Percentiles rank a stretch among this genome's conserved stretches.
phyloP scores from a whole-genome alignment of 2,329 filamentous ascomycete species.

The Clarireedia paspali region DNA sequence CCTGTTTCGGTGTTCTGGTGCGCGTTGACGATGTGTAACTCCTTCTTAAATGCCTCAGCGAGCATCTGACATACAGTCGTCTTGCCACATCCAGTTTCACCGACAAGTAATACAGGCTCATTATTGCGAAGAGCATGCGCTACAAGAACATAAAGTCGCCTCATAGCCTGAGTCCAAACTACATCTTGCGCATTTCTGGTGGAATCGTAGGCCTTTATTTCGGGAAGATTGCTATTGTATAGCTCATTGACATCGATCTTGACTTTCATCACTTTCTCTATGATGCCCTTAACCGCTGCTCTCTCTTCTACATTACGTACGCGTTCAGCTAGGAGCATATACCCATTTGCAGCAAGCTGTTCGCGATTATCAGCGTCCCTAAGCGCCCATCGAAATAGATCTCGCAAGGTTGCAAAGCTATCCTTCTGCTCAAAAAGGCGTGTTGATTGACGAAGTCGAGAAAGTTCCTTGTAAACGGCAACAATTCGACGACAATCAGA shows the following conservation, averaged over 20 bases:
- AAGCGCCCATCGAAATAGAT: slow-evolving; percentile 92
- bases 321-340: slow-evolving; percentile 91
- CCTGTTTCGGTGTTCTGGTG: slow-evolving; percentile 98
- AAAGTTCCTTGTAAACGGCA: slow-evolving; percentile 86
- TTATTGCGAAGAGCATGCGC: slow-evolving; percentile 78
- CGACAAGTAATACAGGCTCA: slow-evolving; percentile 88
- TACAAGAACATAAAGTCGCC: slow-evolving; percentile 83
- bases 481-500: slow-evolving; percentile 91
- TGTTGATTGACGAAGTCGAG: slow-evolving; percentile 79
- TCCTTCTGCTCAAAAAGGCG: slow-evolving; percentile 95
- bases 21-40: slow-evolving; percentile 86
- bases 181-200: slow-evolving; percentile 53
- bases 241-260: slow-evolving; percentile 66
- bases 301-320: slow-evolving; percentile 89
- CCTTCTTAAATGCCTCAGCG: slow-evolving; percentile 67
- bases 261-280: slow-evolving; percentile 86
- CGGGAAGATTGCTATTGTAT: slow-evolving; percentile 56
- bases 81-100: slow-evolving; percentile 96
- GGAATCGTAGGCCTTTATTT: slow-evolving; percentile 42
- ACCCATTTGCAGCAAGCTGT: slow-evolving; percentile 84
- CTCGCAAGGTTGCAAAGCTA: slow-evolving; percentile 91
- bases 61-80: slow-evolving; percentile 93
- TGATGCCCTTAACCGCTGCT: slow-evolving; percentile 72
- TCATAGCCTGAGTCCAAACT: slow-evolving; percentile 95
- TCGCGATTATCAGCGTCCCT: slow-evolving; percentile 78